Evolutionary conservation across 2,329 filamentous ascomycete genomes (phyloP).

Genomic region (Cercospora berteroae): DNA sequence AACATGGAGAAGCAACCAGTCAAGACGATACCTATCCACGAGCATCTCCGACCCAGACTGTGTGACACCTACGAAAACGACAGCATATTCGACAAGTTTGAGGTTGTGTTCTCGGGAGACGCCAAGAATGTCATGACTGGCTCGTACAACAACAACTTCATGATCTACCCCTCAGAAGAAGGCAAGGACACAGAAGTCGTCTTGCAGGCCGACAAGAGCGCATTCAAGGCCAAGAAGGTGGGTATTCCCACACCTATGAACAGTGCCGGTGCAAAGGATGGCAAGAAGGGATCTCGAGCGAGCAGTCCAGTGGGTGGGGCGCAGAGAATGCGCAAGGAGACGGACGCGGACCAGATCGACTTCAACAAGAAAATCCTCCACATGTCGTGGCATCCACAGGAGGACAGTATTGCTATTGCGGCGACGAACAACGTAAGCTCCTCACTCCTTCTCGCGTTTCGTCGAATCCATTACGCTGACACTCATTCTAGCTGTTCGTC

Average conservation of each 20-base stretch:
- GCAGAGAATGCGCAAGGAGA: conserved; percentile 97
- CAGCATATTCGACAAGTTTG: conserved; percentile 99
- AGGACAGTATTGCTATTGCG: conserved; percentile 98
- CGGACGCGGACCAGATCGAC: conserved; percentile 97
- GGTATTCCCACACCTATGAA: conserved; percentile 97
- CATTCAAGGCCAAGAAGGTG: conserved; percentile 99
- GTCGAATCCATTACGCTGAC: conserved; percentile 21
- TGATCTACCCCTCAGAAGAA: conserved; percentile 97
- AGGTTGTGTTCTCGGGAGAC: conserved; percentile 97
- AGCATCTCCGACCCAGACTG: conserved; percentile 87
- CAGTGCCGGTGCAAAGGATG: conserved; percentile 50
- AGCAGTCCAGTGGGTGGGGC: conserved; percentile 85
- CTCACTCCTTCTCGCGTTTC: background rate
- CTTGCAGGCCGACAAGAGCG: conserved; percentile 95
- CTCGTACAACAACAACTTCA: conserved; percentile 99
- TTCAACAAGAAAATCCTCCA: conserved; percentile 99
- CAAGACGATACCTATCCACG: conserved; percentile 98
- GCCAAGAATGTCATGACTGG: conserved; percentile 99
- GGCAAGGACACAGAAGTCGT: conserved; percentile 97
- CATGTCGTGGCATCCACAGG: conserved; percentile 99
- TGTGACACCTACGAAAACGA: conserved; percentile 99
- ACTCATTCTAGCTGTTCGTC: conserved; percentile 50
- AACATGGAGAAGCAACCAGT: conserved; percentile 98
- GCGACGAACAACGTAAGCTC: conserved; percentile 94
- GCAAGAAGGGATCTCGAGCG: conserved; percentile 85